Conservation (phyloP, 2,329 filamentous ascomycete species). For the Microsporum audouinii region DNA sequence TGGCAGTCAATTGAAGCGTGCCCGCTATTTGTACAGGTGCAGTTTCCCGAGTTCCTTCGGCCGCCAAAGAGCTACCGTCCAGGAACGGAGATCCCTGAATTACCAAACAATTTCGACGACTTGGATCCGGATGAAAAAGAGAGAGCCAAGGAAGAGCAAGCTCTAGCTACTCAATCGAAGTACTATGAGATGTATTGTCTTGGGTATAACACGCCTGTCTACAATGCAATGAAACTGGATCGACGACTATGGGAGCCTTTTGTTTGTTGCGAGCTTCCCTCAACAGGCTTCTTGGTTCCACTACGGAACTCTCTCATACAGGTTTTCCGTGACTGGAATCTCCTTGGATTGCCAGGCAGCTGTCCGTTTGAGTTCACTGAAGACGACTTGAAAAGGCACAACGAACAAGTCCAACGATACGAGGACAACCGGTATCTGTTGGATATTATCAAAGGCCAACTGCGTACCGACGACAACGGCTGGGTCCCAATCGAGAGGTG, state of each 20-base stretch:
- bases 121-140: slow-evolving; percentile 10
- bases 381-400: slow-evolving; percentile 19
- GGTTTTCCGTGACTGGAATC: not conserved
- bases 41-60: slow-evolving; percentile 17
- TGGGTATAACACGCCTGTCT: slow-evolving; percentile 15
- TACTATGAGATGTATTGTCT: slow-evolving; percentile 19
- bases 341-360: not conserved
- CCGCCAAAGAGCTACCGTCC: slow-evolving; percentile 21
- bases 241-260: slow-evolving; percentile 11
- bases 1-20: slow-evolving; percentile 30
- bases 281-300: not conserved
- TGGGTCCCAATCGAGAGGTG: slow-evolving; percentile 24
- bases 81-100: slow-evolving; percentile 16
- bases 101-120: slow-evolving; percentile 13
- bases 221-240: slow-evolving; percentile 17
- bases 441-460: slow-evolving; percentile 17
- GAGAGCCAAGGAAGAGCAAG: not conserved
- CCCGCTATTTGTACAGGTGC: slow-evolving; percentile 19
- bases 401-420: slow-evolving; percentile 1
- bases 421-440: slow-evolving; percentile 7
- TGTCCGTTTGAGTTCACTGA: slow-evolving; percentile 11
- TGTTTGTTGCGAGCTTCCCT: slow-evolving; percentile 11
- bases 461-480: slow-evolving; percentile 24
- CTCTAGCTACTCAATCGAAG: slow-evolving; percentile 14
- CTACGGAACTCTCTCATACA: not conserved